These are phyloP conservation scores for Wickerhamomyces alni DNA, from an alignment of 805 yeast genomes.

Conservation along the genomic window DNA sequence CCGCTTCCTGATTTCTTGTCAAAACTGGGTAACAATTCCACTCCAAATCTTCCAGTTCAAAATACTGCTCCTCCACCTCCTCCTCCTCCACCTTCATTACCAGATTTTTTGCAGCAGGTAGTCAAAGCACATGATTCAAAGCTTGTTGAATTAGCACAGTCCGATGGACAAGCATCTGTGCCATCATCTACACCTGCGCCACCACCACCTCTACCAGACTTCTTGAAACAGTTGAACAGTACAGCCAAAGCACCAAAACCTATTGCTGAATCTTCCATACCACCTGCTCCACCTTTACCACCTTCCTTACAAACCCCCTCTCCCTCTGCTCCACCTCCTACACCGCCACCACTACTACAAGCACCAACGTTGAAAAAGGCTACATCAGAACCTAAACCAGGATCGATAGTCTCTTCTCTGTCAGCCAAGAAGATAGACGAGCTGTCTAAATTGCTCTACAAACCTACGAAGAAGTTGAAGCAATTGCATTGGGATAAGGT, in stretches of 20 bases:
- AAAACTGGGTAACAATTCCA: slow-evolving; percentile 18
- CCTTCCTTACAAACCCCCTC: slow-evolving; percentile 2
- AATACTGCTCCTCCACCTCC: slow-evolving; percentile 10
- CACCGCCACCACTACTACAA: slow-evolving; percentile 9
- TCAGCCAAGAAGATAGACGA: slow-evolving; percentile 7
- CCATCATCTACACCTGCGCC: slow-evolving; percentile 2
- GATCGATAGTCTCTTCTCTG: background rate
- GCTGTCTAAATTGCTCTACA: slow-evolving; percentile 2
- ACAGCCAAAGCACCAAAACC: background rate
- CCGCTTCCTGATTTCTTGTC: slow-evolving; percentile 20
- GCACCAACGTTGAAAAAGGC: too few species aligned
- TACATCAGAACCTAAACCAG: too few species aligned
- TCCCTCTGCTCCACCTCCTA: slow-evolving; percentile 14
- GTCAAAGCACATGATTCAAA: slow-evolving; percentile 3
- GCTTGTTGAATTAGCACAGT: too few species aligned
- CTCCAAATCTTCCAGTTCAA: slow-evolving; percentile 22
- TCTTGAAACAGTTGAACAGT: background rate
- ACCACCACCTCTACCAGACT: slow-evolving; percentile 9
- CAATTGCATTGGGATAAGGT: slow-evolving; percentile 97
- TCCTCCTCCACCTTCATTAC: slow-evolving; percentile 23
- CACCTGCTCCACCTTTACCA: slow-evolving; percentile 15
- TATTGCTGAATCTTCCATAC: background rate
- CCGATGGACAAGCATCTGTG: slow-evolving; percentile 1
- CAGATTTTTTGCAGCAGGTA: slow-evolving; percentile 3
- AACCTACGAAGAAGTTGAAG: slow-evolving; percentile 53